Conservation (phyloP, 345 rosid genomes). For the Excoecaria cochinchinensis region DNA sequence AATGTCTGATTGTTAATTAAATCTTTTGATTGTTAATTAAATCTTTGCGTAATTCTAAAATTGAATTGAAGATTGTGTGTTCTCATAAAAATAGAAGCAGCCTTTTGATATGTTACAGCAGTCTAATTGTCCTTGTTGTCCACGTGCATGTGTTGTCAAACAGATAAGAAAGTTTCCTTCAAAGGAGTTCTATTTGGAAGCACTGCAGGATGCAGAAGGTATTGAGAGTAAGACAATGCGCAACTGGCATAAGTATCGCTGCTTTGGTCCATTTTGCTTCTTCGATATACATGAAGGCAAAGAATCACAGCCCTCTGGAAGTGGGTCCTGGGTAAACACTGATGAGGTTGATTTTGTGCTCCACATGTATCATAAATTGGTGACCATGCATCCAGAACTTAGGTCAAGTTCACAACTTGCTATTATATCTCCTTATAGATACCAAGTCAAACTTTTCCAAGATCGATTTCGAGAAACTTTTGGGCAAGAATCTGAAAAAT, state of each 20-base stretch:
- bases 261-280: conserved; percentile 94
- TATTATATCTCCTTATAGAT: conserved; percentile 79
- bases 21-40: neutral
- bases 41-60: neutral
- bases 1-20: neutral
- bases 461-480: conserved; percentile 72
- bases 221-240: conserved; percentile 66
- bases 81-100: neutral
- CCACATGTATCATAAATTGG: conserved; percentile 72
- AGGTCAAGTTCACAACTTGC: conserved; percentile 90
- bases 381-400: conserved; percentile 66
- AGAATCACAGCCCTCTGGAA: conserved; percentile 84
- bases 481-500: conserved; percentile 65
- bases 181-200: conserved; percentile 70
- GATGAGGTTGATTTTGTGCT: conserved; percentile 89
- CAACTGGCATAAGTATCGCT: conserved; percentile 71
- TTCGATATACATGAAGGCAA: conserved; percentile 79
- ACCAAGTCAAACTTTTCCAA: conserved; percentile 88
- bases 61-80: neutral
- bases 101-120: neutral
- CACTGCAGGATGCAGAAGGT: conserved; percentile 77
- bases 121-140: conserved; percentile 5
- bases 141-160: neutral
- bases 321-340: conserved; percentile 74
- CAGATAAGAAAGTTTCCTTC: conserved; percentile 95